Evolutionary conservation across 1,284 basidiomycete species (phyloP), one percentile per base, ranked within the genome.

Genomic region (Cryptococcus amylolentus): DNA sequence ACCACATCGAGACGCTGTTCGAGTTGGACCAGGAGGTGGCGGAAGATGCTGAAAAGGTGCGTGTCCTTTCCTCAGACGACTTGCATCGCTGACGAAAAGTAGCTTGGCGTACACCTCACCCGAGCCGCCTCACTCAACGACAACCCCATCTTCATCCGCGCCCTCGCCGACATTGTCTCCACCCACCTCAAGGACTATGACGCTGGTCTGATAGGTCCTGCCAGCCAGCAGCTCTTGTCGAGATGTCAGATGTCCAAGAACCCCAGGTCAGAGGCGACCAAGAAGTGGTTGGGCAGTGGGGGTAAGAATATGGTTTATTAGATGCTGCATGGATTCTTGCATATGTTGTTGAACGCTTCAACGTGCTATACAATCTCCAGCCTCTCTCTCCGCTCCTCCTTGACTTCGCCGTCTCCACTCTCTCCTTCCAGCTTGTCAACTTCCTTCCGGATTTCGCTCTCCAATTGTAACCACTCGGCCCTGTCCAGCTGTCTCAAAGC

Each of bases 1-100:
- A 99, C 79, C 96, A 98, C 77, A 98, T 99, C 71, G 96, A 99
- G 80, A 99, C 96, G 26, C 81, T 99, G 47, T 98, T 89, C 74
- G 96, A 98, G 79, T 83, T 98, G 49, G 96, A 99, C 77, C 78
- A 94, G 54, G 96, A 99, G 77, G 94, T 98, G 68, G 84, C 83
- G 59, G 88, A 88, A 78, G 95, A 98, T 77, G 95, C 89, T 7
- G 83, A 84, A 70, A 86, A 95, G 84, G 92, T 92, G 67, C 69
- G 84, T 71, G 26, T 45, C n/a, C 9, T 27, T 38, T 10, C 23
- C 6, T 26, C 7, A 20, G 10, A 20, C 10, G 43, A 27, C 23
- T 23, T 23, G 6, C 20, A 10, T 13, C 43, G 14, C 43, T 48
- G 18, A 42, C 9, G 28, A 14, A 26, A 1, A 4, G 44, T 7